Evolutionary conservation across 192 early-diverging fungal genomes (phyloP), one percentile per base, ranked within the genome.

Genomic region (Coemansia sp.): DNA sequence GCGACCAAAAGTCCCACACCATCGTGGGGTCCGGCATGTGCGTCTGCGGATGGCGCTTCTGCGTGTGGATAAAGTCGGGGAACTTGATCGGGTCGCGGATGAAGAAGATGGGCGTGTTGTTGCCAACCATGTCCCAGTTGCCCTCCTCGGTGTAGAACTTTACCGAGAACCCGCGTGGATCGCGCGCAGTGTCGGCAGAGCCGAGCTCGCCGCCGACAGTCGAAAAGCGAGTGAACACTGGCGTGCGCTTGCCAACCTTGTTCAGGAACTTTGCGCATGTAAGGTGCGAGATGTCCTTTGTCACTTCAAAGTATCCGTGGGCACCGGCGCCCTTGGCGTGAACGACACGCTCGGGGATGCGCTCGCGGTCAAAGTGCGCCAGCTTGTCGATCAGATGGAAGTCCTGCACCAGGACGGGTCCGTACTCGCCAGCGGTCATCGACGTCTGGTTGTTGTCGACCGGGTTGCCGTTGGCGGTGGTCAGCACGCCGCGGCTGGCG

Each of bases 61-160:
- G 89, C 34, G 91, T 89, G 69, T 91, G 90, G 64, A 93, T 90
- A 74, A 92, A 87, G 72, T 91, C 90, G 25, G 92, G 92, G 83
- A 89, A 92, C 81, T 90, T 90, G 68, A 87, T 63, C 14, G 89
- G 86, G 73, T 92, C 91, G 48, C 89, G 88, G 69, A 93, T 87
- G 70, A 91, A 92, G 82, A 93, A 93, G 58, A 91, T 84, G 13
- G 91, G 91, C 38, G 86, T 92, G 85, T 92, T 92, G 84, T 92
- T 91, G 65, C 90, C 90, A 29, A 93, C 92, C 85, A 92, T 87
- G 71, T 93, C 90, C 88, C 87, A 93, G 82, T 89, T 93, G 66
- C 88, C 87, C 71, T 93, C 92, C 69, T 92, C 90, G 25, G 92
- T 93, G 79, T 92, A 93, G 82, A 92, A 91, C 85, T 92, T 92